These are phyloP conservation scores for Colletotrichum eleusines DNA, from an alignment of 2,329 filamentous ascomycete genomes.

Conservation along the genomic window DNA sequence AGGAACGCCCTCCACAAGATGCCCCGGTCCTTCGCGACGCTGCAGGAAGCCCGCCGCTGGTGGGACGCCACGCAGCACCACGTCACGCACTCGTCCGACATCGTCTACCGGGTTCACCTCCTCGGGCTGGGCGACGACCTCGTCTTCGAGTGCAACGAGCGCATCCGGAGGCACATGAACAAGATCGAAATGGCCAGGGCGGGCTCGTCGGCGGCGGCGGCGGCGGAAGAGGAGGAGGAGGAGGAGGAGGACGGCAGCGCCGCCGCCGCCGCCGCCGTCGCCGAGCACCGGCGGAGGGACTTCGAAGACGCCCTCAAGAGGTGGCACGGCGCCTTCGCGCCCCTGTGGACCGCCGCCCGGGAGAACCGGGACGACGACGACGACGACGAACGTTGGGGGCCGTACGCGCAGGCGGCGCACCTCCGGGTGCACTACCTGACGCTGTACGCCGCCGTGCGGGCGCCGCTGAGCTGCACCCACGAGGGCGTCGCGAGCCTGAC, in stretches of 20 bases:
- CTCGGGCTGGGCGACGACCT: conserved; percentile 33
- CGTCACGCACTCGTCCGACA: conserved; percentile 45
- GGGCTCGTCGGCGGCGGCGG: no score
- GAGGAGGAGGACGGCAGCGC: no score
- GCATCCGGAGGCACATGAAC: conserved; percentile 16
- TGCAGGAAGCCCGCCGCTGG: conserved; percentile 47
- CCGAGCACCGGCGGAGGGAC: conserved; percentile 20
- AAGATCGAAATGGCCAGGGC: no score
- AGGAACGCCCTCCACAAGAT: conserved; percentile 39
- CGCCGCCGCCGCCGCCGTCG: no score
- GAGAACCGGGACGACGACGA: conserved; percentile 38
- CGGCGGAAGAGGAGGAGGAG: no score
- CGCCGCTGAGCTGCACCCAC: conserved; percentile 44
- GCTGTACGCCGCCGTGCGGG: conserved; percentile 43
- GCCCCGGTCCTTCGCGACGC: conserved; percentile 43
- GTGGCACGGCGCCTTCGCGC: conserved; percentile 43
- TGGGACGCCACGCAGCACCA: conserved; percentile 49
- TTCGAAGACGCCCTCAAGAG: conserved; percentile 26
- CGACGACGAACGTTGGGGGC: conserved; percentile 40
- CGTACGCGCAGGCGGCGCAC: conserved; percentile 44
- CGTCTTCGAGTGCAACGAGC: conserved; percentile 19
- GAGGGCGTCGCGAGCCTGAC: conserved; percentile 44
- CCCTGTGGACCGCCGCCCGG: conserved; percentile 42
- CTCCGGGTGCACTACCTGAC: conserved; percentile 47
- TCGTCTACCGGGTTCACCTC: conserved; percentile 38